A percentile compares a stretch with the other conserved stretches of the same genome.
These are phyloP conservation scores for Jimgerdemannia lactiflua DNA, from an alignment of 192 early-diverging fungal species.

Conservation along the genomic window DNA sequence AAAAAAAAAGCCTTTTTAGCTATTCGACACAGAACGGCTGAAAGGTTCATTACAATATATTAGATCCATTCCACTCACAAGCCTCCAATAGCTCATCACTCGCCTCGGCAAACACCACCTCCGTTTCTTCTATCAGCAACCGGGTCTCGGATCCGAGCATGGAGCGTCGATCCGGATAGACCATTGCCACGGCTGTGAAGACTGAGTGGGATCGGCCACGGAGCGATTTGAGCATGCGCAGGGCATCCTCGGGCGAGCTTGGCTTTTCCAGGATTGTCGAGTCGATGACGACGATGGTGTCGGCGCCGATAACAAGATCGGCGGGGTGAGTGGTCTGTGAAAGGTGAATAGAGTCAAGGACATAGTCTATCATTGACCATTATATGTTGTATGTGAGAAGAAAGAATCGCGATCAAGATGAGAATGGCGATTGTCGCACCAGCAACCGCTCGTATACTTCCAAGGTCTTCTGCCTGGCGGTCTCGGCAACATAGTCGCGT, in stretches of 20 bases:
- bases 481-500: constrained; percentile 69
- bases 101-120: constrained; percentile 63
- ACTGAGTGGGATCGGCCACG: constrained; percentile 65
- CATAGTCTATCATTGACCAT: neutral
- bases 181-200: constrained; percentile 68
- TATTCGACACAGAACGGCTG: no score
- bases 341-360: no score
- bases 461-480: constrained; percentile 62
- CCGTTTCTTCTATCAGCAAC: constrained; percentile 57
- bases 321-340: constrained; percentile 20
- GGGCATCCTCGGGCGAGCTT: constrained; percentile 48
- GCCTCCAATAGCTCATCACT: constrained; percentile 60
- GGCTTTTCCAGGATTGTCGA: constrained; percentile 86
- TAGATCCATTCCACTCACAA: constrained; percentile 31
- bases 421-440: no score
- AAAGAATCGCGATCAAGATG: neutral
- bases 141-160: constrained; percentile 14
- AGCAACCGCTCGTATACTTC: constrained; percentile 63
- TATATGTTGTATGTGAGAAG: neutral
- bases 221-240: constrained; percentile 57
- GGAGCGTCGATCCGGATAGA: constrained; percentile 31
- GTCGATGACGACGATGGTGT: constrained; percentile 72
- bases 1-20: no score
- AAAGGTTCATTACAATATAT: no score
- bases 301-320: constrained; percentile 75